Evolutionary conservation across 2,329 filamentous ascomycete genomes (phyloP), one percentile per base, ranked within the genome.

Genomic region (Daldinia sp.): DNA sequence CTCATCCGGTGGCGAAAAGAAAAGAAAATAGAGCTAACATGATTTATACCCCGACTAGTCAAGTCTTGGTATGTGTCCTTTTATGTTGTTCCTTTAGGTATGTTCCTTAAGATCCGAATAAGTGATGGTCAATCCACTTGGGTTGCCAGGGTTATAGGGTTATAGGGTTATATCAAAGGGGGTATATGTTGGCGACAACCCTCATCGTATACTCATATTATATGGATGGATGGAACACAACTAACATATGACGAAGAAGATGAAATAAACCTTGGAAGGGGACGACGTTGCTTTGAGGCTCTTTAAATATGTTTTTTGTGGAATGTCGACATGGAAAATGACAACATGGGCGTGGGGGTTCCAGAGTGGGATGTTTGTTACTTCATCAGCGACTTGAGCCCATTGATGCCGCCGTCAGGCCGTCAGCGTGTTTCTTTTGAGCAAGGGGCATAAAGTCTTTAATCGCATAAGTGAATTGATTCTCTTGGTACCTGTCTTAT

Each of bases 211-310:
- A 56, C 39, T 35, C 20, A 15, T 42, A 5, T 39, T 13, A 39
- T 39, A 39, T 39, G 13, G 35, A 41, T 28, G 13, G 28, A 59
- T 59, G 18, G 26, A 42, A 48, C 30, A 59, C 33, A n/a, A 18
- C 23, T 10, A 39, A 54, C 61, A 68, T 62, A 70, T 63, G 68
- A 65, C 67, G 65, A 60, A 67, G 57, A 65, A 59, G 20, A 23
- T 33, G 33, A 35, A 30, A 67, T 30, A 69, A 69, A 70, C 65
- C 55, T 48, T 70, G 70, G 70, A 56, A 74, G 58, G 72, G 70
- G 65, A 74, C 69, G 74, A 76, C 74, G 75, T 77, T 73, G 68
- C 70, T 71, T 75, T 76, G 75, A 76, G 75, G 74, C 75, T 77
- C 75, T 76, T 76, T 74, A 65, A 66, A 69, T 73, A 71, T 64